These are phyloP conservation scores for Macroventuria anomochaeta DNA, from an alignment of 2,329 filamentous ascomycete genomes.

Conservation along the genomic window DNA sequence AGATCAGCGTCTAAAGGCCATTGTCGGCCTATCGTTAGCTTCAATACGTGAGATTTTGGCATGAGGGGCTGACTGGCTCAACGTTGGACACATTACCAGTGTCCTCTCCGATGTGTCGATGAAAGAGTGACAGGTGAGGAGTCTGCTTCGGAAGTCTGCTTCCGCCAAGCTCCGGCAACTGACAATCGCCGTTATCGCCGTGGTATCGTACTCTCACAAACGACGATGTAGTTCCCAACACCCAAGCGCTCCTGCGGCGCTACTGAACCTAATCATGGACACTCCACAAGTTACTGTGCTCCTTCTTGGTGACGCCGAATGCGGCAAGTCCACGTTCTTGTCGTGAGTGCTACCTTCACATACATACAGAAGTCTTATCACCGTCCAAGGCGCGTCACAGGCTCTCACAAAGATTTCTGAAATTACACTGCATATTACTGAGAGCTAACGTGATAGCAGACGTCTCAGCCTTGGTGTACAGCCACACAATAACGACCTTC, in stretches of 20 bases:
- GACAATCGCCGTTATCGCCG: constrained; percentile 11
- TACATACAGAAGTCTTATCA: background rate
- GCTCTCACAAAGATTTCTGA: background rate
- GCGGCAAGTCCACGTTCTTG: constrained; percentile 68
- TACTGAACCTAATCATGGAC: constrained; percentile 25
- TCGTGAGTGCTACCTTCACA: constrained; percentile 56
- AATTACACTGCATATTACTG: too few species aligned
- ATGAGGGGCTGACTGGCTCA: too few species aligned
- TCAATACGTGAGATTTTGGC: too few species aligned
- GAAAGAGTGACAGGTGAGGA: too few species aligned
- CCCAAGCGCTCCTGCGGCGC: background rate
- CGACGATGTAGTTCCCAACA: constrained; percentile 25
- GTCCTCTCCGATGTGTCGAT: too few species aligned
- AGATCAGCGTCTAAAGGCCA: too few species aligned
- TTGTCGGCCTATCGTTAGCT: too few species aligned
- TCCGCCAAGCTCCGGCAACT: constrained; percentile 2
- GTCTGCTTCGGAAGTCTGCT: background rate
- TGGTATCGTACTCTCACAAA: background rate
- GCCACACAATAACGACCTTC: constrained; percentile 34
- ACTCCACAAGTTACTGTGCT: constrained; percentile 57
- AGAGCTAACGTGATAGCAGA: constrained; percentile 17
- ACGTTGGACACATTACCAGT: too few species aligned
- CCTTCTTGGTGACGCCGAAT: constrained; percentile 64
- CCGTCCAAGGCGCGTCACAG: background rate
- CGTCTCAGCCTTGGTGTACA: constrained; percentile 43